Evolutionary conservation across 768 basidiomycete genomes (phyloP), one percentile per base, ranked within the genome.

Genomic region (Kwoniella sp.): DNA sequence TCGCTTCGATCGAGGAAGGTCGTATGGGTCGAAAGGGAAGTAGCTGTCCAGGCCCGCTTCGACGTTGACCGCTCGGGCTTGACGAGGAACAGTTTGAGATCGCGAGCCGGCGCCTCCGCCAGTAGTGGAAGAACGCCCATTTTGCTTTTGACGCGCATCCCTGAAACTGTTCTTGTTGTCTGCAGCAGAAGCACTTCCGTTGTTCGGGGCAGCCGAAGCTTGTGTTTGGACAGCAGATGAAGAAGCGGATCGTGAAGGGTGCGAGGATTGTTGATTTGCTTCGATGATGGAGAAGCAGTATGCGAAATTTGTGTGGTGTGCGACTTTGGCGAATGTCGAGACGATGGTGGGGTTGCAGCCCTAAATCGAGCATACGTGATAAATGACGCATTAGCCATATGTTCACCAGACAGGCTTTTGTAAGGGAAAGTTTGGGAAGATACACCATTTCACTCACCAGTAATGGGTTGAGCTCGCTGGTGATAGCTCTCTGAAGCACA

Each of bases 11-110:
- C 87, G 85, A 0, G 92, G 90, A 4, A 99, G 87, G 65, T 88
- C 90, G 83, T 92, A 98, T 1, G 96, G 96, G 80, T 99, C 96
- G 78, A 99, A 99, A 0, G 96, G 96, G 84, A 99, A 99, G 83
- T 97, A 98, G 12, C 89, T 87, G 76, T 92, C 93, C 61, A 98
- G 84, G 65, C 94, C 92, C 9, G 86, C 83, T 56, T 86, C 86
- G 17, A 74, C 56, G 50, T 76, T 74, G 31, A 63, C 68, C 51
- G 77, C 76, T 58, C 78, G 65, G 17, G 75, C 75, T 59, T 73
- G 65, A 22, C 69, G 66, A 55, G 69, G 72, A 30, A 61, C 45
- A 4, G 66, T 68, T 20, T 68, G 58, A 17, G 62, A 71, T 13
- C 65, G 54, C 2, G 55, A 53, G 38, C 37, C 67, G 29, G 45